Base-by-base conservation (phyloP, 1,139 yeast genomes). In the Casaregolazyma suthepensis region DNA sequence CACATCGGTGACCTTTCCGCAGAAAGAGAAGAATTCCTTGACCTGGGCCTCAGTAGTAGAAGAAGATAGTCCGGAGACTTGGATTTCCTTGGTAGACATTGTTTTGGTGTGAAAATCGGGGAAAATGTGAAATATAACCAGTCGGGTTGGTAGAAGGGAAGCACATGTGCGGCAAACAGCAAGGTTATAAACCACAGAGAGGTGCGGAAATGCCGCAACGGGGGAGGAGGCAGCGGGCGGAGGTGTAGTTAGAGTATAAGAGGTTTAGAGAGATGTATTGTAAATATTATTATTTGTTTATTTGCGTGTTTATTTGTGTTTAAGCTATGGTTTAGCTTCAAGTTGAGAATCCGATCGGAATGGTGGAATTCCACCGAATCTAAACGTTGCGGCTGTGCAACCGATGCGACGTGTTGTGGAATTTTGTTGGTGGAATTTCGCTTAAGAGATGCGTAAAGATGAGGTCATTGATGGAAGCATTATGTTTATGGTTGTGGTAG, bases 11-110 rank as follows among this genome's bases (percentile, higher is more conserved):
- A 86, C 79, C 59, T 78, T 79, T n/a, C 95, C 95, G 66, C 94
- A 85, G 67, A 86, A 86, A 43, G 86, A 75, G 69, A 87, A 86
- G 71, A 87, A 87, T 57, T 85, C 87, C 51, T 74, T 71, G 45
- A 87, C 70, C 63, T 85, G 83, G 48, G 76, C 76, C 53, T 78
- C 74, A 17, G 83, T 66, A 47, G 84, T 79, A 43, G 76, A 63
- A 3, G 72, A 63, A 37, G 91, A 84, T 51, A 87, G 76, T 58
- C 83, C 78, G 20, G 83, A 77, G 22, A 84, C 91, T 52, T 79
- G 74, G 40, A 64, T 54, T 43, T 49, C 52, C 44, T 43, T 40
- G 4, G 50, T n/a, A 20, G 52, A 43, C 52, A 49, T 49, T 48
- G 43, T 43, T 43, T 43, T 20, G 4, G 40, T 35, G 3, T 15